Conservation (phyloP, 345 rosid species). For the Euphorbia pulcherrima region DNA sequence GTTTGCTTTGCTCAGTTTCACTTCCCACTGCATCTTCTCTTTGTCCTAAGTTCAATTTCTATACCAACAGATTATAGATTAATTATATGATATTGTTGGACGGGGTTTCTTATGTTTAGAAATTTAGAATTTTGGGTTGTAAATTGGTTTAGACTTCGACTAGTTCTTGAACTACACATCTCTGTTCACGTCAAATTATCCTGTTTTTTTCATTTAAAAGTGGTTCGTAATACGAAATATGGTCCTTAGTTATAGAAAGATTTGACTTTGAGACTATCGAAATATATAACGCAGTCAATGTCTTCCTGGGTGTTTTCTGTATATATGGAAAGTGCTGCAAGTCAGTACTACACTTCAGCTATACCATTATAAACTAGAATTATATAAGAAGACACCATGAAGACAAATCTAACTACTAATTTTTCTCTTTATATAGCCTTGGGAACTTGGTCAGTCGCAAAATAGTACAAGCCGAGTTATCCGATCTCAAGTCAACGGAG, state of each 20-base stretch:
- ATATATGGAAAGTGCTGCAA: slow-evolving; percentile 3
- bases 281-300: not conserved
- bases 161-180: not conserved
- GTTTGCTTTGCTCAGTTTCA: not conserved
- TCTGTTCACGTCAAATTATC: not conserved
- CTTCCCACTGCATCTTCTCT: not conserved
- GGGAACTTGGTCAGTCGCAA: slow-evolving; percentile 60
- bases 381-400: not conserved
- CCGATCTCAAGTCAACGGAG: slow-evolving; percentile 33
- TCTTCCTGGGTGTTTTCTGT: not conserved
- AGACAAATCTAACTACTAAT: not conserved
- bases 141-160: not conserved
- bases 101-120: not conserved
- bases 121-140: slow-evolving; percentile 2
- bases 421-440: slow-evolving; percentile 49
- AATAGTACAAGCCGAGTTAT: slow-evolving; percentile 38
- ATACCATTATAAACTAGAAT: not conserved
- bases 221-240: slow-evolving; percentile 1
- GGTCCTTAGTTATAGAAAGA: not conserved
- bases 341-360: not conserved
- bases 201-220: slow-evolving; percentile 6
- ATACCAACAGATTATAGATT: slow-evolving; percentile 11
- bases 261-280: not conserved
- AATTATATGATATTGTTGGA: slow-evolving; percentile 8
- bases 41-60: not conserved